A percentile compares a stretch with the other conserved stretches of the same genome.
Evolutionary conservation across 352 stramenopile genomes (phyloP).

Genomic region (Pythium pectinolyticum): DNA sequence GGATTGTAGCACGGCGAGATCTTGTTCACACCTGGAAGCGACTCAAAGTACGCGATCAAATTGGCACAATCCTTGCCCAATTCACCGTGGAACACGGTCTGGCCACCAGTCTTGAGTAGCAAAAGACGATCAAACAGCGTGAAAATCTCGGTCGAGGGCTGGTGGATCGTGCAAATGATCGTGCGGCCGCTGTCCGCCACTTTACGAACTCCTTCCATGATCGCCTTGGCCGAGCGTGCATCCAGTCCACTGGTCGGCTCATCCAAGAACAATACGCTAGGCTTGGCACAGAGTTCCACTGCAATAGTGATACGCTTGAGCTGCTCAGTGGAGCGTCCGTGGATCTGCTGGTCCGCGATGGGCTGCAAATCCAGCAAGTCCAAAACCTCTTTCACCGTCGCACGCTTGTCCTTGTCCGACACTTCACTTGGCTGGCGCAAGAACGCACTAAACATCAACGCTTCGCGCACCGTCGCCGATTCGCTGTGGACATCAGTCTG

Average conservation of each 20-base stretch:
- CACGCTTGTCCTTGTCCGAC: conserved; percentile 31
- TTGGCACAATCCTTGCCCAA: conserved; percentile 46
- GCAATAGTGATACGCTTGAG: conserved; percentile 63
- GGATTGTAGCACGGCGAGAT: conserved; percentile 68
- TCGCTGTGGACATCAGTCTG: conserved; percentile 34
- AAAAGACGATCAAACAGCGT: conserved; percentile 65
- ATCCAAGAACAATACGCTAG: conserved; percentile 76
- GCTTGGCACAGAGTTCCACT: conserved; percentile 83
- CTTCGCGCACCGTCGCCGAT: conserved; percentile 38
- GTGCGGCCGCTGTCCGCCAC: conserved; percentile 64
- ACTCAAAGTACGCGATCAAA: conserved; percentile 52
- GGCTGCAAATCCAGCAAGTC: conserved; percentile 35
- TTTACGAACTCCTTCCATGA: conserved; percentile 62
- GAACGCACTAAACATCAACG: conserved; percentile 82
- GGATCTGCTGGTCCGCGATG: conserved; percentile 41
- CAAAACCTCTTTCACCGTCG: conserved; percentile 41
- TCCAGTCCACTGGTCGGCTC: conserved; percentile 59
- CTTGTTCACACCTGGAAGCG: conserved; percentile 40
- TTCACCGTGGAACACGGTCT: conserved; percentile 20
- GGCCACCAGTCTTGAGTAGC: conserved; percentile 22
- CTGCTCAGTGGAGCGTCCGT: conserved; percentile 34
- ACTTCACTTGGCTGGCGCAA: conserved; percentile 38
- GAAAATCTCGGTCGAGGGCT: conserved; percentile 80
- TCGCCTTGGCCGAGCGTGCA: conserved; percentile 42
- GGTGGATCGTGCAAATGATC: conserved; percentile 88